Evolutionary conservation across 805 yeast genomes (phyloP), one percentile per base, ranked within the genome.

Genomic region (Candida vartiovaarae): DNA sequence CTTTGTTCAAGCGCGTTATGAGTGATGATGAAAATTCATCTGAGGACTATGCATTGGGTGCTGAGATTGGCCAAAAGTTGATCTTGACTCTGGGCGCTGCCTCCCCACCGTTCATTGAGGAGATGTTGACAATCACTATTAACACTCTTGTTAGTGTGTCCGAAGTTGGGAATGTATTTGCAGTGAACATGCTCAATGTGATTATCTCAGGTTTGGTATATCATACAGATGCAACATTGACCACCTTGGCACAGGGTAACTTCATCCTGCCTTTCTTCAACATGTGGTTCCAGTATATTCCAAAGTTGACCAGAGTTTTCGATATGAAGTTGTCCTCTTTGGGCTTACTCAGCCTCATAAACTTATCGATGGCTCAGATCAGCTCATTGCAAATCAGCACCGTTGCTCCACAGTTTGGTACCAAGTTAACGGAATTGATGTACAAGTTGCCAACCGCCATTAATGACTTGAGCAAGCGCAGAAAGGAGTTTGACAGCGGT

Each of bases 261-360:
- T 67, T 70, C 38, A 58, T 79, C 5, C 70, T 72, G 32, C 53
- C 64, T 10, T 76, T 86, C 53, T 76, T 90, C 54, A 64, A 66
- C 25, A 53, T 68, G 40, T 87, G 95, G 95, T 72, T 84, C 55
- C 67, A 72, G 23, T 53, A 71, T 8, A 65, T 79, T 34, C 74
- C 80, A 4, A 64, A 67, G 27, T 71, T 83, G 52, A 72, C 72
- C 24, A 69, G 95, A 47, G 95, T 87, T 3, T 85, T 75, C 55
- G 98, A 91, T 63, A 70, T 87, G 60, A 90, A 89, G 62, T 63
- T 91, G 36, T 78, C 86, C 1, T 67, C 78, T 3, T 63, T 91
- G 50, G 95, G 93, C 0, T 58, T 84, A 24, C 62, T 90, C 45
- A 68, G 78, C 8, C 46, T 86, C 10, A 49, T 59, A 7, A 51